Conservation (phyloP, 2,329 filamentous ascomycete genomes). For the Colletotrichum karsti region DNA sequence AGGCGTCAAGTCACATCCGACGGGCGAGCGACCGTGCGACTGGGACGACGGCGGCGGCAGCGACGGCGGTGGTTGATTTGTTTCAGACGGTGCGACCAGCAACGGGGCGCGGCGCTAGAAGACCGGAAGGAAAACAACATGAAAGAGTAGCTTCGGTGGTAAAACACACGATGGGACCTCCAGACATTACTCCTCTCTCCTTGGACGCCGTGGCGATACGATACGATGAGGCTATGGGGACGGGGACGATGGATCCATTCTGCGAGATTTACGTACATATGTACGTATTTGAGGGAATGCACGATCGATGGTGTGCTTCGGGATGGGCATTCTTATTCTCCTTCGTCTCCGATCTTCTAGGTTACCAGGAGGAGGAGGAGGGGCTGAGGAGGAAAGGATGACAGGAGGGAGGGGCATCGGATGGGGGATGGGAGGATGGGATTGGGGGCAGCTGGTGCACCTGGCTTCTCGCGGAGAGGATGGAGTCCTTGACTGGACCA, state of each 20-base stretch:
- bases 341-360: not conserved
- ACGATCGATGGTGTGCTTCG: conserved; percentile 23
- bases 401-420: not conserved
- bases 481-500: conserved; percentile 10
- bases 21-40: conserved; percentile 12
- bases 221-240: not conserved
- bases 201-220: not conserved
- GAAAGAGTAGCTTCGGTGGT: not conserved
- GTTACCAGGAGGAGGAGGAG: no score
- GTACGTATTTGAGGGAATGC: conserved; percentile 7
- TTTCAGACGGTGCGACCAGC: conserved; percentile 18
- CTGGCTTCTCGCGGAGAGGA: conserved; percentile 10
- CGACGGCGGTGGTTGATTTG: not conserved
- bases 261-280: conserved; percentile 21
- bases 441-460: conserved; percentile 7
- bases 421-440: not conserved
- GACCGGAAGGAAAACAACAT: not conserved
- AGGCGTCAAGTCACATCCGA: conserved; percentile 22
- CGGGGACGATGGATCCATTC: not conserved
- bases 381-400: not conserved
- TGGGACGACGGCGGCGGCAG: not conserved
- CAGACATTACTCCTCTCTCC: not conserved
- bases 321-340: conserved; percentile 5
- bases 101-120: conserved; percentile 12
- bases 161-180: not conserved